Conservation (phyloP, 169 alveolate species). For the Plasmodium berghei region DNA sequence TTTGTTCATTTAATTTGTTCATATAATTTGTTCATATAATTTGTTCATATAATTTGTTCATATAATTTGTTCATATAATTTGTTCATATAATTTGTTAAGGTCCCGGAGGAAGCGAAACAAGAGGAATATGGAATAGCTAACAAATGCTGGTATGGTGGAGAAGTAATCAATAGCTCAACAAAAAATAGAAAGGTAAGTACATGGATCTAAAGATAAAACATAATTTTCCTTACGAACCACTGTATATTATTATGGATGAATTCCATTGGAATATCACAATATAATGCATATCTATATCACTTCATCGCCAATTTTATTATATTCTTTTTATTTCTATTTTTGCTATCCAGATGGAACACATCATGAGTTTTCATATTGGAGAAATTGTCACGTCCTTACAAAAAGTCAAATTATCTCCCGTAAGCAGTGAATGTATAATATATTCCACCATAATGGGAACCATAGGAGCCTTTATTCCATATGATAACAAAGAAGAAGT, state of each 20-base stretch:
- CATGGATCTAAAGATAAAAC: neutral
- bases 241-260: too few species aligned
- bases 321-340: neutral
- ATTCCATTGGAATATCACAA: too few species aligned
- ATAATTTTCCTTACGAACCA: neutral
- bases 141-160: slow-evolving; percentile 78
- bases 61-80: too few species aligned
- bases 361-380: slow-evolving; percentile 94
- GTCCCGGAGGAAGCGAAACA: slow-evolving; percentile 77
- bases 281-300: neutral
- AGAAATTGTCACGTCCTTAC: slow-evolving; percentile 96
- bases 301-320: neutral
- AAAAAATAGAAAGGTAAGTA: slow-evolving; percentile 67
- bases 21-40: neutral
- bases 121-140: slow-evolving; percentile 77
- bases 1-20: too few species aligned
- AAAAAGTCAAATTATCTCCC: slow-evolving; percentile 91
- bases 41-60: too few species aligned
- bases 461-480: slow-evolving; percentile 96
- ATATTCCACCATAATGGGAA: slow-evolving; percentile 97
- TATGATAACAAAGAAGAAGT: slow-evolving; percentile 95
- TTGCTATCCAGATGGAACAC: slow-evolving; percentile 90
- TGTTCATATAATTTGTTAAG: too few species aligned
- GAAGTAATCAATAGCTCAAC: slow-evolving; percentile 65
- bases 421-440: slow-evolving; percentile 93